phyloP scores from a whole-genome alignment of 2,329 filamentous ascomycete genomes.

The Eutypa lata region DNA sequence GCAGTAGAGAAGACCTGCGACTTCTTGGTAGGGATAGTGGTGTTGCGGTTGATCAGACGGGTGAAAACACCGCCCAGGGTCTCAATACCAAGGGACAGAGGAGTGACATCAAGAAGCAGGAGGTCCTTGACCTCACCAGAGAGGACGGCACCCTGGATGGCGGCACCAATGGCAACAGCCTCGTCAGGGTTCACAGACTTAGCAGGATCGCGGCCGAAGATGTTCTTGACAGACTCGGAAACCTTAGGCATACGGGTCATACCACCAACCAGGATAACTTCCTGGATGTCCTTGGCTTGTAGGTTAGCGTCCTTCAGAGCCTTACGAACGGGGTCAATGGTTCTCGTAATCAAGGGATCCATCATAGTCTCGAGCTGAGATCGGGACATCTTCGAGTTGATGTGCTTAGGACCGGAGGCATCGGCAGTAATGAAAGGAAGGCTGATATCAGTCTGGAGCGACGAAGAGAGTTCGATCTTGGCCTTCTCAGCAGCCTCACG shows the following conservation, averaged over 20 bases:
- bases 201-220: conserved; percentile 93
- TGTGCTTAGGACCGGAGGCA: conserved; percentile 94
- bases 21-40: conserved; percentile 98
- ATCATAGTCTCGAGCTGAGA: conserved; percentile 91
- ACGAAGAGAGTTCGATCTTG: conserved; percentile 97
- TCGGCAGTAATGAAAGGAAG: conserved; percentile 98
- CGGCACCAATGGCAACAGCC: conserved; percentile 95
- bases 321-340: conserved; percentile 91
- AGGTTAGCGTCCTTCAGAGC: conserved; percentile 94
- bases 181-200: conserved; percentile 99
- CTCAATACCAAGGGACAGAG: conserved; percentile 96
- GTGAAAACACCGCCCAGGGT: conserved; percentile 98
- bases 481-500: conserved; percentile 98
- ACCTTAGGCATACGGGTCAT: conserved; percentile 99
- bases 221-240: conserved; percentile 88
- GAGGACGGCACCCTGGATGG: conserved; percentile 94
- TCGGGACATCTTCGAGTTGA: conserved; percentile 91
- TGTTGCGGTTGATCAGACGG: conserved; percentile 97
- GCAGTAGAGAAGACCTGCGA: conserved; percentile 97
- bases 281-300: conserved; percentile 89
- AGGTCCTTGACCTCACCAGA: conserved; percentile 96
- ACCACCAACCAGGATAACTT: conserved; percentile 96
- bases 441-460: conserved; percentile 95
- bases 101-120: conserved; percentile 90
- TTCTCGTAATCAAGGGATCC: conserved; percentile 81